phyloP scores from a whole-genome alignment of 257 asterid species.

The Solanum megistacrolobum region DNA sequence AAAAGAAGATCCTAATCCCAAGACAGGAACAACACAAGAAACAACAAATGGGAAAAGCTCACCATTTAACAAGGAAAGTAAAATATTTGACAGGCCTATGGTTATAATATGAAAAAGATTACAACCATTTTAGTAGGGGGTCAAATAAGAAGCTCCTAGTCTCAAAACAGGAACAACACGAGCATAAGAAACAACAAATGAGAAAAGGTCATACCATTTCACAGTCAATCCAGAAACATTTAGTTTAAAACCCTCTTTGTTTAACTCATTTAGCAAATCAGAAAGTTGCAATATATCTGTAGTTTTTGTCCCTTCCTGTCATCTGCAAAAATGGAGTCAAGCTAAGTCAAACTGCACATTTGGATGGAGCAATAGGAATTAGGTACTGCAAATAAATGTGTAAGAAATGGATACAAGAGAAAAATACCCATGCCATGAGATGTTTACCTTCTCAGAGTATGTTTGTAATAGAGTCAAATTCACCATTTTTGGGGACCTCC shows the following conservation, averaged over 20 bases:
- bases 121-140: constrained; percentile 47
- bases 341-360: background rate
- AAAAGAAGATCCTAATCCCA: background rate
- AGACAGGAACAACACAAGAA: background rate
- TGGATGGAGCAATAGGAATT: background rate
- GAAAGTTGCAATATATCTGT: constrained; percentile 95
- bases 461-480: constrained; percentile 31
- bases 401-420: background rate
- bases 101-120: background rate
- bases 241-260: constrained; percentile 44
- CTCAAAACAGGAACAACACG: no score
- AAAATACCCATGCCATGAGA: background rate
- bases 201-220: no score
- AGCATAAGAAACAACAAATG: constrained; percentile 6
- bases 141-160: no score
- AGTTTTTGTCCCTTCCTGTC: constrained; percentile 83
- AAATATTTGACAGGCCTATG: no score
- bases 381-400: background rate
- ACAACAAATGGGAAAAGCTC: background rate
- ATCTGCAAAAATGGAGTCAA: constrained; percentile 39
- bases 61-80: constrained; percentile 36
- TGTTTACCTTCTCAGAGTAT: constrained; percentile 75
- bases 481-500: constrained; percentile 25
- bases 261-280: constrained; percentile 91
- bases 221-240: no score